Evolutionary conservation across 2,329 filamentous ascomycete species (phyloP).

Genomic region (Penicillium palitans): DNA sequence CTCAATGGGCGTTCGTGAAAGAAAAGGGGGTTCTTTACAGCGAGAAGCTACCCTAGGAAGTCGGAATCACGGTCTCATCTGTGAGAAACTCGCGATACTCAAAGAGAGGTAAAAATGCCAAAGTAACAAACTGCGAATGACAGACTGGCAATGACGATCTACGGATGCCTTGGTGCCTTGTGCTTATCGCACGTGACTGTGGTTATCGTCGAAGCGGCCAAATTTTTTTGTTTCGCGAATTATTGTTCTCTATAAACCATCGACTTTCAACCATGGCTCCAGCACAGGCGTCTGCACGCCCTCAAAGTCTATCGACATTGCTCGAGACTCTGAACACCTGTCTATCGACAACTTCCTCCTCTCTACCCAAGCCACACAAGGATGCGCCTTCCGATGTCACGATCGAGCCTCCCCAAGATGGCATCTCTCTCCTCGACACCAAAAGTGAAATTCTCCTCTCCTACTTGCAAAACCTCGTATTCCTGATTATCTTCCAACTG

Average conservation of each 20-base stretch:
- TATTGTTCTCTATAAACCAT: background rate
- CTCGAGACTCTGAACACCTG: constrained; percentile 39
- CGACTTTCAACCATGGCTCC: constrained; percentile 26
- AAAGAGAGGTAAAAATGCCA: constrained; percentile 6
- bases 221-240: constrained; percentile 10
- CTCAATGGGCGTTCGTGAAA: background rate
- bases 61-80: constrained; percentile 5
- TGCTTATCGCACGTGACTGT: constrained; percentile 4
- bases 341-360: constrained; percentile 36
- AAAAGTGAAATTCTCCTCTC: constrained; percentile 98
- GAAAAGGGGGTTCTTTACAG: background rate
- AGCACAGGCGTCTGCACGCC: constrained; percentile 24
- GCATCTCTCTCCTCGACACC: constrained; percentile 89
- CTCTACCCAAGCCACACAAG: constrained; percentile 35
- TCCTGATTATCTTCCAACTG: constrained; percentile 79
- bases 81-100: constrained; percentile 1
- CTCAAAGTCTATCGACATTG: constrained; percentile 31
- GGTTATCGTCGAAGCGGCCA: constrained; percentile 14
- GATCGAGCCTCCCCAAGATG: constrained; percentile 74
- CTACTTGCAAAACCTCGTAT: constrained; percentile 91
- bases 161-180: constrained; percentile 4
- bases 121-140: constrained; percentile 11
- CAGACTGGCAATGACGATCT: constrained; percentile 9
- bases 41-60: constrained; percentile 1
- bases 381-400: constrained; percentile 60